Base-by-base conservation (phyloP, 2,329 filamentous ascomycete species). In the Fusarium austroafricanum region DNA sequence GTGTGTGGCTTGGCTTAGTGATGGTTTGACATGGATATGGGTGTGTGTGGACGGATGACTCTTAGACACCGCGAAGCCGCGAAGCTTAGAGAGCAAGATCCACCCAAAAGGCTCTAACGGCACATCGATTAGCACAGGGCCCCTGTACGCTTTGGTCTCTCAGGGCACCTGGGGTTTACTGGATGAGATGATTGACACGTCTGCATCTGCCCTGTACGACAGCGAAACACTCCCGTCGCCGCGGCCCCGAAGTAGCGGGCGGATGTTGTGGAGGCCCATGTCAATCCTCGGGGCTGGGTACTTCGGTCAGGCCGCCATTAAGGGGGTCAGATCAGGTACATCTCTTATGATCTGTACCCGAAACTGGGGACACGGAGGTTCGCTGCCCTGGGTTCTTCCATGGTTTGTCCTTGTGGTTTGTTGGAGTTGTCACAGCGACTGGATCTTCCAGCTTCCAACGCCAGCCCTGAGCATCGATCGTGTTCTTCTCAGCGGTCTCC, bases 51-150 rank as follows among this genome's bases (percentile, higher is more conserved):
- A 53, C 53, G 63, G 67, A 60, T 69, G 67, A 69, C 67, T 68
- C 66, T 55, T 58, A 33, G 40, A 65, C 55, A 55, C 60, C 67
- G 59, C 67, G 67, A 70, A 65, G 67, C 62, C 67, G 66, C 66
- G 67, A 67, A 61, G 59, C 59, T 61, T 61, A 61, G 56, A 61
- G 39, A 55, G 56, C 33, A 15, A 15, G 12, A 40, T 46, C 44
- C 55, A 37, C 38, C 40, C 49, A 50, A 62, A 65, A 53, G 53
- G 49, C 52, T 62, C 52, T 52, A 52, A 56, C 54, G 49, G 47
- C 61, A 57, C 28, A 39, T 59, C 39, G 50, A 68, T 68, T 68
- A 31, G 45, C 65, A 68, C 65, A 44, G 38, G 46, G 50, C 51
- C 52, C 43, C 49, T 47, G 49, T 64, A 50, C 38, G n/a, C 31